These are phyloP conservation scores for Synchytrium microbalum DNA, from an alignment of 371 early-diverging fungal genomes.

Conservation along the genomic window DNA sequence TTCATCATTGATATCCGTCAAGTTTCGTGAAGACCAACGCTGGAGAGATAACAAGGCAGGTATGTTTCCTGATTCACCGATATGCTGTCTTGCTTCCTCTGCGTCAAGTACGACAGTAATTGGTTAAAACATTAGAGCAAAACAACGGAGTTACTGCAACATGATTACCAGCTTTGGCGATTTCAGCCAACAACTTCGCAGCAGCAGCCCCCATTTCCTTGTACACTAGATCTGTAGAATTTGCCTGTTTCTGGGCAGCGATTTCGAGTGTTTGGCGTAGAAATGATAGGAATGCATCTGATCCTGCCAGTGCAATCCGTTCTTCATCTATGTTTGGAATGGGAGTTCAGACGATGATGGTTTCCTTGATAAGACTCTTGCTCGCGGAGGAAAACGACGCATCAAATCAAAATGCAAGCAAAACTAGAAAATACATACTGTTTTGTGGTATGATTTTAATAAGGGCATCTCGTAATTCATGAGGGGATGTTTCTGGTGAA, in stretches of 20 bases:
- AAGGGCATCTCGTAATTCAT: background rate
- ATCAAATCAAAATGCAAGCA: no score
- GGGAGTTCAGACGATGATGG: no score
- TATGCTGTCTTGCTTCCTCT: slow-evolving; percentile 23
- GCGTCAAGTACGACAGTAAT: background rate
- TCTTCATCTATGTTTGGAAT: background rate
- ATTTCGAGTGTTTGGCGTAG: background rate
- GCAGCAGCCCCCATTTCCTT: background rate
- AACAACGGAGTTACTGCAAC: background rate
- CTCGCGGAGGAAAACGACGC: no score
- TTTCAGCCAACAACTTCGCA: slow-evolving; percentile 23
- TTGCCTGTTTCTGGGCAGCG: background rate
- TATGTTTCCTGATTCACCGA: slow-evolving; percentile 19
- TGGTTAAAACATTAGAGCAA: background rate
- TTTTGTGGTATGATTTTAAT: background rate
- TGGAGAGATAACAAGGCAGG: slow-evolving; percentile 10
- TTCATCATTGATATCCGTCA: background rate
- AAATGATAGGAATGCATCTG: background rate
- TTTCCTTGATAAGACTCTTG: no score
- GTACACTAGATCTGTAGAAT: background rate
- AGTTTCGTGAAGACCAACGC: background rate
- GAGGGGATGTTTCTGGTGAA: background rate
- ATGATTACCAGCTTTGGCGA: slow-evolving; percentile 23
- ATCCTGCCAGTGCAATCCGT: background rate
- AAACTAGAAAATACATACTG: background rate